Conservation (phyloP, 108 stramenopile species). For the Discostella pseudostelligera region DNA sequence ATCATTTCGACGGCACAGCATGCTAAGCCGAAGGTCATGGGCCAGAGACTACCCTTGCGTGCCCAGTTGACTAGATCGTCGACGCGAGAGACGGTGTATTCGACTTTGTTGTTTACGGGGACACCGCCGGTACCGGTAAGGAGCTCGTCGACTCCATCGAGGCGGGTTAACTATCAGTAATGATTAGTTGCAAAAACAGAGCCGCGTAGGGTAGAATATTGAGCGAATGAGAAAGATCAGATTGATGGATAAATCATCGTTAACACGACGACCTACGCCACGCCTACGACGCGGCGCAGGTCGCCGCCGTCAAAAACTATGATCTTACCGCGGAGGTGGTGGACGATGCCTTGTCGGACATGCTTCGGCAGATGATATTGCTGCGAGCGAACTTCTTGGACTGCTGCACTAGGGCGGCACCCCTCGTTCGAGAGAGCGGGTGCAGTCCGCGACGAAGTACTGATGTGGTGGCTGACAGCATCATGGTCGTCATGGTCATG, state of each 20-base stretch:
- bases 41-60: slow-evolving; percentile 98
- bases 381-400: slow-evolving; percentile 4
- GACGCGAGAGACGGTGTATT: slow-evolving; percentile 96
- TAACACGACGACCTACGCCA: background rate
- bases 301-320: background rate
- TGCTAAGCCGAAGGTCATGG: slow-evolving; percentile 99
- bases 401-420: background rate
- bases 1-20: slow-evolving; percentile 99
- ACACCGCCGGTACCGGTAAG: slow-evolving; percentile 66
- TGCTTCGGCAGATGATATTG: slow-evolving; percentile 49
- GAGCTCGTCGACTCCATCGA: slow-evolving; percentile 76
- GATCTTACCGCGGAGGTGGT: slow-evolving; percentile 76
- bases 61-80: slow-evolving; percentile 99
- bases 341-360: slow-evolving; percentile 70
- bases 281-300: too few species aligned
- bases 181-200: background rate
- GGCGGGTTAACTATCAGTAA: slow-evolving; percentile 63
- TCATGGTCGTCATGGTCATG: slow-evolving; percentile 13
- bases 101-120: slow-evolving; percentile 87
- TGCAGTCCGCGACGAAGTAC: slow-evolving; percentile 24
- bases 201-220: background rate
- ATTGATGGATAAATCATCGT: background rate
- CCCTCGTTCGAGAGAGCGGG: slow-evolving; percentile 8
- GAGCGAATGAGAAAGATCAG: background rate
- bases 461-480: slow-evolving; percentile 30